phyloP scores from a whole-genome alignment of 2,329 filamentous ascomycete genomes.

The Xylariaceae sp. region DNA sequence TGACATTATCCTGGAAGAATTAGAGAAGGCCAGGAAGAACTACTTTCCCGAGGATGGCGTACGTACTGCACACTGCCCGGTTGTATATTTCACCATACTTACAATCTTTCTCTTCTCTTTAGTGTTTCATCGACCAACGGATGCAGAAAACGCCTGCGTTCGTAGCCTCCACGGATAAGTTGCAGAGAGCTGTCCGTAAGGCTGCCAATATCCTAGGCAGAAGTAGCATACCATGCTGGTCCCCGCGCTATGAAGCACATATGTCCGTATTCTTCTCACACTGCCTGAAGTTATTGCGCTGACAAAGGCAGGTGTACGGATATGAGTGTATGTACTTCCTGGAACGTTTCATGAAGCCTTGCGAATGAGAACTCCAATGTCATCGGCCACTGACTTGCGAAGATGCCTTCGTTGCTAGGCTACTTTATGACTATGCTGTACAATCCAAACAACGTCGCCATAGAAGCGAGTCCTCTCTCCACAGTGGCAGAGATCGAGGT shows the following conservation, averaged over 20 bases:
- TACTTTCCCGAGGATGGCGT: constrained; percentile 39
- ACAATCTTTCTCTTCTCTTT: background rate
- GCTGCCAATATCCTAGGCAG: constrained; percentile 39
- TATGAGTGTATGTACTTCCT: constrained; percentile 26
- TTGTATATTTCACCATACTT: background rate
- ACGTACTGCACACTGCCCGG: background rate
- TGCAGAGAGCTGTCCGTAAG: constrained; percentile 35
- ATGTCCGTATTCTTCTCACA: constrained; percentile 35
- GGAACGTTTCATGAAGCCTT: background rate
- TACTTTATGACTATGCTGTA: constrained; percentile 49
- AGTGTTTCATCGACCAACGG: constrained; percentile 37
- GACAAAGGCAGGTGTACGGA: constrained; percentile 33
- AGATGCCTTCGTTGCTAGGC: constrained; percentile 41
- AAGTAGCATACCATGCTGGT: constrained; percentile 45
- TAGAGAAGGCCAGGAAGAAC: constrained; percentile 33
- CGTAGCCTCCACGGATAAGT: constrained; percentile 31
- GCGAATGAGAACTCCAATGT: background rate
- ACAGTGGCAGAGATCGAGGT: constrained; percentile 43
- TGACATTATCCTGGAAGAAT: constrained; percentile 37
- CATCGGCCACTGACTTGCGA: constrained; percentile 5
- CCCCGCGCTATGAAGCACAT: constrained; percentile 44
- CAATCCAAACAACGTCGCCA: constrained; percentile 46
- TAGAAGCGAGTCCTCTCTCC: constrained; percentile 44
- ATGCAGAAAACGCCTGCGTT: constrained; percentile 37
- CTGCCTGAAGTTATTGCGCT: background rate